Evolutionary conservation across 2,329 filamentous ascomycete species (phyloP).

Genomic region (Fusarium fracticaudum): DNA sequence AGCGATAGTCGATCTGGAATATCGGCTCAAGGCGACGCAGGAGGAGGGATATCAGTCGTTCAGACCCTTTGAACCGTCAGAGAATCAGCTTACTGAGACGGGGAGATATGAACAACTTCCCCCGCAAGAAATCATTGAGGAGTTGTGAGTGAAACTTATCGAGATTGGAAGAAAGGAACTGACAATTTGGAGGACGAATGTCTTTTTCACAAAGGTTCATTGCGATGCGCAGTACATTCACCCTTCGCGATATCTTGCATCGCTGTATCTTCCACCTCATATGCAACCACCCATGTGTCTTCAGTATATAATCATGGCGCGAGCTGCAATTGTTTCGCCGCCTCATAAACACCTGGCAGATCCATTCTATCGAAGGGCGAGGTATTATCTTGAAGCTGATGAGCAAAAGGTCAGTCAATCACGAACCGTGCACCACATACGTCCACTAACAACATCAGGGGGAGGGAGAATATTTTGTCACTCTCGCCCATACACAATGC

Average conservation of each 20-base stretch:
- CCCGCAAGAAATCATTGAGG: slow-evolving; percentile 38
- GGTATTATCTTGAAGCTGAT: slow-evolving; percentile 38
- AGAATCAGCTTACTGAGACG: slow-evolving; percentile 35
- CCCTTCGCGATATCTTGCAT: slow-evolving; percentile 36
- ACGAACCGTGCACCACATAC: rapidly evolving
- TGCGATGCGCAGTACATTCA: slow-evolving; percentile 30
- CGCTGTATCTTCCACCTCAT: slow-evolving; percentile 36
- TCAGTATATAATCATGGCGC: slow-evolving; percentile 37
- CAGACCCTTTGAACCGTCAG: slow-evolving; percentile 12
- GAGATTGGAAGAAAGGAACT: not conserved
- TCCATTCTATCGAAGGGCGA: slow-evolving; percentile 34
- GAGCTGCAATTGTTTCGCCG: slow-evolving; percentile 20
- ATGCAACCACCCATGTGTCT: slow-evolving; percentile 43
- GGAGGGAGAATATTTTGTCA: slow-evolving; percentile 49
- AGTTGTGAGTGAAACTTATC: slow-evolving; percentile 31
- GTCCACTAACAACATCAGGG: slow-evolving; percentile 14
- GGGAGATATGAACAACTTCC: slow-evolving; percentile 46
- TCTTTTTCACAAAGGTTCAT: slow-evolving; percentile 28
- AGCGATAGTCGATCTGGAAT: slow-evolving; percentile 35
- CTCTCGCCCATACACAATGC: slow-evolving; percentile 77
- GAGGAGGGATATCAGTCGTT: slow-evolving; percentile 29
- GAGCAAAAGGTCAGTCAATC: slow-evolving; percentile 32
- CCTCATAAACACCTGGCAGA: slow-evolving; percentile 25
- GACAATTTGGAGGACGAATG: slow-evolving; percentile 24
- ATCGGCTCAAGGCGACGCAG: slow-evolving; percentile 32